Base-by-base conservation (phyloP, 1,284 basidiomycete species). In the Takashimella tepidaria region DNA sequence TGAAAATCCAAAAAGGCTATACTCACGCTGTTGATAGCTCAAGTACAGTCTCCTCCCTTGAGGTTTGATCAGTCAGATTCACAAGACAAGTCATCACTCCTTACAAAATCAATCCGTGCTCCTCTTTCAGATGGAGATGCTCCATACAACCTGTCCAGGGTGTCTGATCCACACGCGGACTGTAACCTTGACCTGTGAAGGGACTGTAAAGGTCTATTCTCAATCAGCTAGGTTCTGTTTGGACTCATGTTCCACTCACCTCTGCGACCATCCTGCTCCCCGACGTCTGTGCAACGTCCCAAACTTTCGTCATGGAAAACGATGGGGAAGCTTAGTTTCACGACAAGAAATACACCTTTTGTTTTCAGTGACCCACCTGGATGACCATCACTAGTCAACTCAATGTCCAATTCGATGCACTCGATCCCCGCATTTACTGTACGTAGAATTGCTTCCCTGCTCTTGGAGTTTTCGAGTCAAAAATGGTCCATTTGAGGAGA, bases 141-240 rank as follows among this genome's bases (percentile, higher is more conserved):
- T 55, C 50, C 6, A 57, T 49, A 19, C 44, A 23, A 3, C 50
- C 59, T 31, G 50, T 41, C 59, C 59, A 60, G 13, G 53, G 48
- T 8, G 49, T 37, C 12, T 57, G 45, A 13, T 20, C 10, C 11
- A 60, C 53, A 2, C n/a, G 46, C 5, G 59, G 59, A 25, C 47
- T 53, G 44, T 55, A 60, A 0, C 59, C 59, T 22, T 48, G 47
- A 2, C 56, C 59, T 12, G 55, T 57, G 50, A 60, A 60, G 4
- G 59, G 59, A 24, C 51, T 57, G 45, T 60, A 60, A 11, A 42
- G 16, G n/a, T 60, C 50, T 50, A 16, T n/a, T 13, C 6, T 13
- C 31, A 12, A 11, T 2, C 27, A 23, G 31, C 31, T 37, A 16
- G 16, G 8, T 8, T 16, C 19, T 25, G 42, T 27, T 19, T 25